A percentile compares a stretch with the other conserved stretches of the same genome.
These are phyloP conservation scores for Neofusicoccum parvum DNA, from an alignment of 2,329 filamentous ascomycete genomes.

Conservation along the genomic window DNA sequence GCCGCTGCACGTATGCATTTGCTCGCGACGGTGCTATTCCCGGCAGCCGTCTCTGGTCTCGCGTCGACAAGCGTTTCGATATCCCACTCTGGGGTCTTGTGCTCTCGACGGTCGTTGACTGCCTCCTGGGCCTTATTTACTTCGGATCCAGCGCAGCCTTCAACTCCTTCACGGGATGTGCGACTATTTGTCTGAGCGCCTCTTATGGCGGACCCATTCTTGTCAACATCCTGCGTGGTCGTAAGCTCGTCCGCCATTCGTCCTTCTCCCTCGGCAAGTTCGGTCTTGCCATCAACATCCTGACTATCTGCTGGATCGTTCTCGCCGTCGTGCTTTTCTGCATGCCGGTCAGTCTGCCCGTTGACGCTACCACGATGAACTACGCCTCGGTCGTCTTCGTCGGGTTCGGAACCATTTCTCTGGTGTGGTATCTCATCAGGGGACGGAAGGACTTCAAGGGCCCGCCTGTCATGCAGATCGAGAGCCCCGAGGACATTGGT, in stretches of 20 bases:
- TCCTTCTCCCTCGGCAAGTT: slow-evolving; percentile 70
- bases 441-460: slow-evolving; percentile 42
- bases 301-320: slow-evolving; percentile 70
- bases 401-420: slow-evolving; percentile 40
- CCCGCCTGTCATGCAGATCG: slow-evolving; percentile 39
- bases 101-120: slow-evolving; percentile 69
- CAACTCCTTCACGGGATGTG: slow-evolving; percentile 77
- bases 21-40: slow-evolving; percentile 75
- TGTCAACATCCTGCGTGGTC: slow-evolving; percentile 67
- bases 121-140: slow-evolving; percentile 74
- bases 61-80: slow-evolving; percentile 65
- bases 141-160: slow-evolving; percentile 78
- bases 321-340: slow-evolving; percentile 74
- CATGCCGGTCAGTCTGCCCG: slow-evolving; percentile 60
- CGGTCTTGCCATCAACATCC: slow-evolving; percentile 67
- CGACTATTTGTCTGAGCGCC: slow-evolving; percentile 75
- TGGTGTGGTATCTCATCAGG: slow-evolving; percentile 40
- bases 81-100: slow-evolving; percentile 71
- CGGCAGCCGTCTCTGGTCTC: slow-evolving; percentile 66
- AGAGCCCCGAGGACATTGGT: slow-evolving; percentile 37
- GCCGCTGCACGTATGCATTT: slow-evolving; percentile 75
- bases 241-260: slow-evolving; percentile 66
- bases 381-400: slow-evolving; percentile 46
- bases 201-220: slow-evolving; percentile 77
- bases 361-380: slow-evolving; percentile 46